phyloP scores from a whole-genome alignment of 2,329 filamentous ascomycete genomes.

The Akanthomyces lecanii region DNA sequence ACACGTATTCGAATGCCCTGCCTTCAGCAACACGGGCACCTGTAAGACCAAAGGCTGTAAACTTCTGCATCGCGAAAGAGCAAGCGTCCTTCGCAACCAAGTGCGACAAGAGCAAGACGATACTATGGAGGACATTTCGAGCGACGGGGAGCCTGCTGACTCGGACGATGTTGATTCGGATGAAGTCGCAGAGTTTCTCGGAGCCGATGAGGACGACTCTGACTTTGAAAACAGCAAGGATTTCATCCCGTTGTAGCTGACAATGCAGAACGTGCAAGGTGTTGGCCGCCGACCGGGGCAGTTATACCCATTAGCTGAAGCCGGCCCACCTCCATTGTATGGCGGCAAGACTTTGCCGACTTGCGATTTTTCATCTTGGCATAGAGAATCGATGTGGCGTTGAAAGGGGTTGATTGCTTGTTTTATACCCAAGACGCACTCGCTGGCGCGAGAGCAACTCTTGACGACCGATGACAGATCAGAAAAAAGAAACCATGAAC shows the following conservation, averaged over 20 bases:
- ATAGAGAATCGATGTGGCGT: background rate
- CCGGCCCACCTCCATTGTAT: background rate
- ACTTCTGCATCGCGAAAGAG: conserved; percentile 81
- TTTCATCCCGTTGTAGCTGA: conserved; percentile 46
- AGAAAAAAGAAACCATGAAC: background rate
- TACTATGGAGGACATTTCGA: conserved; percentile 66
- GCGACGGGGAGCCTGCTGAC: conserved; percentile 68
- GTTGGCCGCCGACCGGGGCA: background rate
- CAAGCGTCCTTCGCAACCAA: conserved; percentile 70
- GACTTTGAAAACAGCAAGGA: conserved; percentile 57
- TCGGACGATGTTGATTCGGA: conserved; percentile 80
- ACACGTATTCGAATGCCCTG: conserved; percentile 90
- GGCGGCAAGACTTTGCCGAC: background rate
- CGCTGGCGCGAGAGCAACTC: background rate
- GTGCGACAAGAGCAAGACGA: conserved; percentile 51
- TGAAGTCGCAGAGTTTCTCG: conserved; percentile 62
- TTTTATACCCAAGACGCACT: background rate
- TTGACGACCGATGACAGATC: background rate
- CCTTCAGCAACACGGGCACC: conserved; percentile 84
- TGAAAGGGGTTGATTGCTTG: background rate
- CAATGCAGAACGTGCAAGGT: conserved; percentile 7
- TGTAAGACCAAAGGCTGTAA: conserved; percentile 81
- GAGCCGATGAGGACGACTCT: conserved; percentile 49
- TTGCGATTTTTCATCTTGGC: background rate
- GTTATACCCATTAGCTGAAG: background rate